A percentile compares a stretch with the other conserved stretches of the same genome.
phyloP scores from a whole-genome alignment of 331 rosid genomes.

The Telfairia occidentalis region DNA sequence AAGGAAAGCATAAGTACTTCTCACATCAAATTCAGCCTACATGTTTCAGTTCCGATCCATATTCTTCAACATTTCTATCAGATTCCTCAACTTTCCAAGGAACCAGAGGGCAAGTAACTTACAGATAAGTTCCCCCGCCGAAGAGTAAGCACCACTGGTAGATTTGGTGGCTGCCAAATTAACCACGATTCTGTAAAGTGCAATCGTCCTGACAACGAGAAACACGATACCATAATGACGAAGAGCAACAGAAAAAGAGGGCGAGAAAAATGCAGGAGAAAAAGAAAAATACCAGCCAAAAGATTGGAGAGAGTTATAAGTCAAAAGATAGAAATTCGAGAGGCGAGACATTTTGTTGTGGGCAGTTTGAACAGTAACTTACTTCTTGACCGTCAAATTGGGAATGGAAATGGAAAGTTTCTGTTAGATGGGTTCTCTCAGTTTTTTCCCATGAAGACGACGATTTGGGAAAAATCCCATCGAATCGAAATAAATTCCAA shows the following conservation, averaged over 20 bases:
- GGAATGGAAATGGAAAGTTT: conserved; percentile 1
- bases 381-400: neutral
- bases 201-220: conserved; percentile 38
- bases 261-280: neutral
- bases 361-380: neutral
- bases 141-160: conserved; percentile 38
- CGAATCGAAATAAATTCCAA: neutral
- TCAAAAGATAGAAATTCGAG: conserved; percentile 42
- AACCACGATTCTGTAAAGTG: conserved; percentile 31
- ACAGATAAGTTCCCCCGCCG: conserved; percentile 61
- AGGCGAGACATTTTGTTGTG: conserved; percentile 21
- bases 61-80: neutral
- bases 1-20: neutral
- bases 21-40: neutral
- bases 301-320: conserved; percentile 68
- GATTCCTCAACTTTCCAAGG: neutral
- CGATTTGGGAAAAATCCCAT: neutral
- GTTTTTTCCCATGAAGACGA: neutral
- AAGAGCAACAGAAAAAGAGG: neutral
- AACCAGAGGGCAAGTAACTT: conserved; percentile 10
- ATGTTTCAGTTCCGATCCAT: neutral
- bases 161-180: conserved; percentile 34
- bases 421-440: neutral
- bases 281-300: conserved; percentile 44
- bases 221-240: neutral